A percentile compares a stretch with the other conserved stretches of the same genome.
These are phyloP conservation scores for Ramalina intermedia DNA, from an alignment of 495 filamentous ascomycete species.

Conservation along the genomic window DNA sequence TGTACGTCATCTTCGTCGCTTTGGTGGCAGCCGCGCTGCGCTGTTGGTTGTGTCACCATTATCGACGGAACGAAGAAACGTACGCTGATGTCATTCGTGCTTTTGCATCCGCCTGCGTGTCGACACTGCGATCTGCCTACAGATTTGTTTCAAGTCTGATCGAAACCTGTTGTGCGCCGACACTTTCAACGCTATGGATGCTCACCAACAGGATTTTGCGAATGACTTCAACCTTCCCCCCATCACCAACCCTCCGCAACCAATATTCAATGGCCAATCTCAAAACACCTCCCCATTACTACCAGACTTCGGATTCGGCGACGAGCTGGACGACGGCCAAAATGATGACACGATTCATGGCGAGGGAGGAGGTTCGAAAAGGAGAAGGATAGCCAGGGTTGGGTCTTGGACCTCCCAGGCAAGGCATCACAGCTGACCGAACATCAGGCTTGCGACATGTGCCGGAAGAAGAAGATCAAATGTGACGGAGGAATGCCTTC, in stretches of 20 bases:
- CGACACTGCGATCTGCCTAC: too few species aligned
- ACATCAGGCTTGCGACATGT: constrained; percentile 90
- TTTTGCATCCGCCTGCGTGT: too few species aligned
- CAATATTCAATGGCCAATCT: constrained; percentile 52
- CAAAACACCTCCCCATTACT: constrained; percentile 47
- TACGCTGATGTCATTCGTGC: too few species aligned
- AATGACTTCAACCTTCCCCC: constrained; percentile 33
- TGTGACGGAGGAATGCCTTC: constrained; percentile 93
- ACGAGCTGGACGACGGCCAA: constrained; percentile 44
- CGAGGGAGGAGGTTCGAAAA: constrained; percentile 65
- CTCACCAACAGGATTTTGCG: constrained; percentile 21
- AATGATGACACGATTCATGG: constrained; percentile 36
- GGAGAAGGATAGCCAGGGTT: constrained; percentile 83
- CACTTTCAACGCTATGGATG: background rate
- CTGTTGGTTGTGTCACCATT: too few species aligned
- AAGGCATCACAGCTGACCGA: background rate
- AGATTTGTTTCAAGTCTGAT: too few species aligned
- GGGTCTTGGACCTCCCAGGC: constrained; percentile 17
- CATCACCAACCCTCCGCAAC: constrained; percentile 47
- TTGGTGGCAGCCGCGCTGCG: too few species aligned
- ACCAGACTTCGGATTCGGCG: constrained; percentile 38
- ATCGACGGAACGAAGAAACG: too few species aligned
- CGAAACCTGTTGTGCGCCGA: too few species aligned
- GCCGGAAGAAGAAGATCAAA: constrained; percentile 98
- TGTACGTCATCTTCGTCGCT: too few species aligned